These are phyloP conservation scores for Pseudogymnoascus verrucosus DNA, from an alignment of 2,329 filamentous ascomycete species.

Conservation along the genomic window DNA sequence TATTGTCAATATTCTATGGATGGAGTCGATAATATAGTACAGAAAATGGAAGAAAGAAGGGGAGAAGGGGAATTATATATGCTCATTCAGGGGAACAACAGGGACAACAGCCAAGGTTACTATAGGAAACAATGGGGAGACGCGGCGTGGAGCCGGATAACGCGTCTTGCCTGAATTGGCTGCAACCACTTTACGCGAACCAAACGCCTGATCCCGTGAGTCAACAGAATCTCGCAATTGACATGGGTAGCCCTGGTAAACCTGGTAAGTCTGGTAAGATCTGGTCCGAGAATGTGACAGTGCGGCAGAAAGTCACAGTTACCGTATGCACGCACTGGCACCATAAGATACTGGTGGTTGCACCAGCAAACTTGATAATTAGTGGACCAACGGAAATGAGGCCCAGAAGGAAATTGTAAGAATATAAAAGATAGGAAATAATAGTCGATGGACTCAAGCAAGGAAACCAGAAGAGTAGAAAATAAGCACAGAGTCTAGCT, in stretches of 20 bases:
- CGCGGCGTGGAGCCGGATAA: conserved; percentile 5
- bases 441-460: neutral
- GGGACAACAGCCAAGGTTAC: neutral
- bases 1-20: conserved; percentile 5
- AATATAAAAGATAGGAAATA: neutral
- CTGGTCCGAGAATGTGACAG: neutral
- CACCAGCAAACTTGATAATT: neutral
- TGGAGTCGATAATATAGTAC: neutral
- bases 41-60: neutral
- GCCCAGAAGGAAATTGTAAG: neutral
- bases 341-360: neutral
- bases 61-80: conserved; percentile 8
- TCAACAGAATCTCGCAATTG: conserved; percentile 3
- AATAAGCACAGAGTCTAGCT: neutral
- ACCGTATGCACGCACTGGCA: neutral
- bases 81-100: neutral
- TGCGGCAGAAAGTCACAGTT: neutral
- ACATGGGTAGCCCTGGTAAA: neutral
- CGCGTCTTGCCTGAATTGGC: conserved; percentile 9
- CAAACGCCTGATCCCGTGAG: conserved; percentile 10
- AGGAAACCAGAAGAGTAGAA: neutral
- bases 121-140: conserved; percentile 11
- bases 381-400: conserved; percentile 8
- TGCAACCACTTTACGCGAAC: conserved; percentile 11
- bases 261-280: neutral